Evolutionary conservation across 768 basidiomycete species (phyloP), one percentile per base, ranked within the genome.

Genomic region (Boletus subparvulus): DNA sequence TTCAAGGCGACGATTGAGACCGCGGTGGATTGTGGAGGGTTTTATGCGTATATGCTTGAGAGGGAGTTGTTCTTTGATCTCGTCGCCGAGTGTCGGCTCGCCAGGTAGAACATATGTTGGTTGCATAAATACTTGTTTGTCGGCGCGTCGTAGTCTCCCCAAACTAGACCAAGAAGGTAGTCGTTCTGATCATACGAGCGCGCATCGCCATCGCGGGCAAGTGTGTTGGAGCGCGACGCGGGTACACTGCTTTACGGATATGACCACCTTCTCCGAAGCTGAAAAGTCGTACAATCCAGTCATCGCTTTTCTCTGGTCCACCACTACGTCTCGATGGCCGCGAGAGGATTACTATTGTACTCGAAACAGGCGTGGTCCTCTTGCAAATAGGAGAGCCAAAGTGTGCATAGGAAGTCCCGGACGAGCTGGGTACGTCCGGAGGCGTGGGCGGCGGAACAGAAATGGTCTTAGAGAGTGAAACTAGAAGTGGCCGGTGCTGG

Each of bases 371-470:
- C 21, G 80, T 89, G 2, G 84, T 85, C 89, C 91, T 6, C 80
- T 92, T 7, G 88, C 92, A 19, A 93, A 94, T 58, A 93, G 93
- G 9, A 92, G 91, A 59, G 90, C 90, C 6, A 80, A 82, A 24
- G 74, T 93, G 9, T 83, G 77, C 60, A 81, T 94, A n/a, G 92
- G 91, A 74, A 56, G 73, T 78, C 26, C 75, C 76, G 82, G 81
- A 7, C 84, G 82, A 3, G 84, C 75, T 21, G 21, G 21, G 21
- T 21, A 21, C 21, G 21, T 92, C 6, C 0, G 77, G 82, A 2
- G 88, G 89, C 56, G 79, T 91, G 2, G 88, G 92, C 60, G 89
- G 68, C 19, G 86, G 87, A 0, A 94, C 92, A 0, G 90, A 93
- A 61, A 77, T 93, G 4, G 72, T 93, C 26, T 90, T 88, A 1